Evolutionary conservation across 2,329 filamentous ascomycete species (phyloP), one percentile per base, ranked within the genome.

Genomic region (Hawksworthiomyces lignivorus): DNA sequence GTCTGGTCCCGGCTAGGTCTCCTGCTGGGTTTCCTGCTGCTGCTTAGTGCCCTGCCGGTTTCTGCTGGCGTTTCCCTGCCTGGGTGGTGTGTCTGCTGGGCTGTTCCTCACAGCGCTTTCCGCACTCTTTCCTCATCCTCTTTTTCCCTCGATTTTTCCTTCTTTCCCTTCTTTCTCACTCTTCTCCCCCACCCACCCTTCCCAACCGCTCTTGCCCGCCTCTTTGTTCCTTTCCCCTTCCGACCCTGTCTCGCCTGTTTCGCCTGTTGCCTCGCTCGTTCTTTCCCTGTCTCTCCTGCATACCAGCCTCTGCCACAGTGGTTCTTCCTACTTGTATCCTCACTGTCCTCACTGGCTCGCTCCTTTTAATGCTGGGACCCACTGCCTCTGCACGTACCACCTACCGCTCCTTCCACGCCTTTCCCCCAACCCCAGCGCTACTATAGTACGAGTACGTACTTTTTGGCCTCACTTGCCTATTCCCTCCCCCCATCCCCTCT

Each of bases 331-430:
- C 24, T 12, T 26, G 24, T 8, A 12, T 26, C 24, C 24, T 12
- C 24, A 8, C 8, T 26, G 8, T n/a, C n/a, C n/a, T n/a, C n/a
- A n/a, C n/a, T n/a, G n/a, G n/a, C n/a, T n/a, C n/a, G 8, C 24
- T 26, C 8, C 24, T 12, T 12, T 8, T 12, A 8, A 8, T 12
- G 8, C 24, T 2, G 8, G 8, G 31, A 15, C 35, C 35, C 35
- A 36, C 35, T 24, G n/a, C 24, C 24, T 24, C 28, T 39, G 36
- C 36, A 39, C 36, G 18, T 39, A 32, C 36, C 27, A 24, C 27
- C 37, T n/a, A 5, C 17, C 15, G 17, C 17, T 19, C 28, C 20
- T 38, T 27, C 37, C 37, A n/a, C 24, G 24, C 24, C 24, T 8
- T 26, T 15, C 24, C n/a, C 14, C 27, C n/a, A 29, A 26, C 24